phyloP scores from a whole-genome alignment of 306 rosid species.

The Alnus glutinosa region DNA sequence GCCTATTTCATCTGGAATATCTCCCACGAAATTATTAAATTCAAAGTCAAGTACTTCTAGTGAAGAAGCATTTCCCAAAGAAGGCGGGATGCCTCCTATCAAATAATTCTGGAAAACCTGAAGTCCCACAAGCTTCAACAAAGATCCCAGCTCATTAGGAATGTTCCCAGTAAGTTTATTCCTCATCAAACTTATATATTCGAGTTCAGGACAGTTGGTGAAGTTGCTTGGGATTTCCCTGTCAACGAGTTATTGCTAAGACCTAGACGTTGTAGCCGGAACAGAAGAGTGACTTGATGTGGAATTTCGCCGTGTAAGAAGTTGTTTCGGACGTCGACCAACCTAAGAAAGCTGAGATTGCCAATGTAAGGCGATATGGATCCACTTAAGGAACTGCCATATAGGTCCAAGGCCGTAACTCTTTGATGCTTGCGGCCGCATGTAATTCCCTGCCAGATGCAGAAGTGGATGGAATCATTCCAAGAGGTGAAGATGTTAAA shows the following conservation, averaged over 20 bases:
- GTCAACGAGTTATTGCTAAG: conserved; percentile 22
- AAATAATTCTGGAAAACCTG: neutral
- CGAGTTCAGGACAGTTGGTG: conserved; percentile 21
- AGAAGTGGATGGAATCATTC: conserved; percentile 16
- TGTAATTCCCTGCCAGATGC: conserved; percentile 48
- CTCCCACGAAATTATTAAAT: conserved; percentile 24
- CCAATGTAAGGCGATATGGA: conserved; percentile 42
- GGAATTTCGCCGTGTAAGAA: conserved; percentile 35
- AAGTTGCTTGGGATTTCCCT: conserved; percentile 41
- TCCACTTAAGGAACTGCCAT: conserved; percentile 25
- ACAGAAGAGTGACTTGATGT: conserved; percentile 23
- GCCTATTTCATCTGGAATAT: conserved; percentile 38
- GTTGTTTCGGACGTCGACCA: conserved; percentile 13
- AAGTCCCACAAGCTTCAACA: conserved; percentile 11
- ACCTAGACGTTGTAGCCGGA: neutral
- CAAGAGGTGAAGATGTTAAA: neutral
- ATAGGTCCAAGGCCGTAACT: conserved; percentile 24
- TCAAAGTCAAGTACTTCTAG: neutral
- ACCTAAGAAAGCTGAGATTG: conserved; percentile 32
- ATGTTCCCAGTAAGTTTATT: conserved; percentile 26
- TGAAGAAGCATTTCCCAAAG: conserved; percentile 41
- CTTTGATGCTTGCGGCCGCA: conserved; percentile 36
- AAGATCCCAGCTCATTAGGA: conserved; percentile 20
- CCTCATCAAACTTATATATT: rapidly evolving
- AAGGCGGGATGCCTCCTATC: conserved; percentile 35